A percentile compares a stretch with the other conserved stretches of the same genome.
These are phyloP conservation scores for Phycomyces blakesleeanus DNA, from an alignment of 192 early-diverging fungal genomes.

Conservation along the genomic window DNA sequence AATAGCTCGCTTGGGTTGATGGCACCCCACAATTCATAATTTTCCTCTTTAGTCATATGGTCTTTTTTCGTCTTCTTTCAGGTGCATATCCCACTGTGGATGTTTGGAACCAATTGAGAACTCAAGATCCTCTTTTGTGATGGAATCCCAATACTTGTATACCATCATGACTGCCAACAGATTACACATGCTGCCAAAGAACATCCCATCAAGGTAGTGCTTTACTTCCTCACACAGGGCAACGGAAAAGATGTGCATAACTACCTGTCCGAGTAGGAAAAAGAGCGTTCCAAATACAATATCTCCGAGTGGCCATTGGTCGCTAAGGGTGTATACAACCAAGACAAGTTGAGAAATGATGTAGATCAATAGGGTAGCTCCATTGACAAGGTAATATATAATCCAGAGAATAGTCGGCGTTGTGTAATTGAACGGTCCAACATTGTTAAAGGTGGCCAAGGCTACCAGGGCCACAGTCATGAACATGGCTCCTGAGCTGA, in stretches of 20 bases:
- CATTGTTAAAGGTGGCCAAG: conserved; percentile 75
- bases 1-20: too few species aligned
- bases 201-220: conserved; percentile 95
- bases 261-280: conserved; percentile 82
- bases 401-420: conserved; percentile 75
- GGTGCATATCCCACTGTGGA: conserved; percentile 68
- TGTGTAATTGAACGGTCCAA: conserved; percentile 55
- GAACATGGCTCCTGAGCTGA: conserved; percentile 77
- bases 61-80: conserved; percentile 40
- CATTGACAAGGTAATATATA: conserved; percentile 83
- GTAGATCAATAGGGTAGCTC: conserved; percentile 78
- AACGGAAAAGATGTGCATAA: conserved; percentile 72
- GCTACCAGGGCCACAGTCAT: conserved; percentile 70
- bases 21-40: too few species aligned
- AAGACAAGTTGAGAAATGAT: conserved; percentile 85
- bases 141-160: conserved; percentile 98
- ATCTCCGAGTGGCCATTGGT: conserved; percentile 94
- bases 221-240: conserved; percentile 82
- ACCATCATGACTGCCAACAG: conserved; percentile 97
- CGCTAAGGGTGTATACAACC: conserved; percentile 89
- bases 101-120: conserved; percentile 74
- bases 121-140: conserved; percentile 97
- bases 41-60: not conserved
- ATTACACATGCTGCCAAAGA: conserved; percentile 90
- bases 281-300: conserved; percentile 83